Base-by-base conservation (phyloP, 1,284 basidiomycete species). In the Heterobasidion annosum region DNA sequence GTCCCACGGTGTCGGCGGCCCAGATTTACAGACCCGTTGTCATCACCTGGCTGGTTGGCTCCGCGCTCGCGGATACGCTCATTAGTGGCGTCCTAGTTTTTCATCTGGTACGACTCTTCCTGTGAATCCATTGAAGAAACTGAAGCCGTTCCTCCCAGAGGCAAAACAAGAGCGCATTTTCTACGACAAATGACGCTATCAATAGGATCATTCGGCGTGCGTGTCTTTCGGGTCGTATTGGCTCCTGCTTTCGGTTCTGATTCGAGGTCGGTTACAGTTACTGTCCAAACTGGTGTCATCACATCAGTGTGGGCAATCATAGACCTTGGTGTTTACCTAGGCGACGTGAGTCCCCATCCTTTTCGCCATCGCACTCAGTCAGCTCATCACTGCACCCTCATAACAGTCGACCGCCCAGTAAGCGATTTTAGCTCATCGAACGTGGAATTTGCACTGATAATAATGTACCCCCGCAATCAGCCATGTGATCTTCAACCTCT, bases 251-350 rank as follows among this genome's bases (percentile, higher is more conserved):
- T 25, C 3, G 25, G 25, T 25, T 25, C 25, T 40, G 4, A 10
- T 8, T 40, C 7, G 37, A 40, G 4, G 12, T 40, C 12, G 10
- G n/a, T 3, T 9, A 12, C 18, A 49, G 48, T 49, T 25, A 49
- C 48, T 12, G 48, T 49, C 13, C 48, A 49, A 18, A 49, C 48
- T 33, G 48, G 48, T 12, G 12, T 49, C 3, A 35, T 49, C 34
- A 49, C 48, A 35, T 49, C 48, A 15, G 15, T 49, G 12, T 61
- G 60, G 51, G 66, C 65, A 2, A 57, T 58, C 1, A 15, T 61
- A 15, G 63, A 67, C 50, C 47, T 67, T 25, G 57, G 61, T n/a
- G 52, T 62, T 18, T 68, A 62, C 47, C 56, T 67, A 13, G 58
- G 51, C 8, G 54, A 56, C 40, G 58, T 61, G 37, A 54, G 33